Percentiles rank a stretch among this genome's conserved stretches.
These are phyloP conservation scores for Saururus chinensis DNA, from an alignment of 164 flowering plant species.

Conservation along the genomic window DNA sequence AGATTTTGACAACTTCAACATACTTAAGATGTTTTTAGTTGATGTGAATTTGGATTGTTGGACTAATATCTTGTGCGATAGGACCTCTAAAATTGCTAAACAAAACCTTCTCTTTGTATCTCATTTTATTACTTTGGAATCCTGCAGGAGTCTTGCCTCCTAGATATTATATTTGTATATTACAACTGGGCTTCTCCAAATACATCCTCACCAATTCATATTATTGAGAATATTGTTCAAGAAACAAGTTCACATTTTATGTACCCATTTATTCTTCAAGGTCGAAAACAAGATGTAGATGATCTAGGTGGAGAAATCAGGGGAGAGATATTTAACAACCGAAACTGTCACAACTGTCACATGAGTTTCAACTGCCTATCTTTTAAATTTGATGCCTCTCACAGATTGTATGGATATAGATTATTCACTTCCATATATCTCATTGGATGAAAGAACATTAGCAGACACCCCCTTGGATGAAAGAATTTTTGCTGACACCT, in stretches of 20 bases:
- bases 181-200: no score
- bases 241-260: slow-evolving; percentile 8
- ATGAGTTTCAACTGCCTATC: slow-evolving; percentile 15
- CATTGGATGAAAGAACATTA: no score
- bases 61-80: no score
- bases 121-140: neutral
- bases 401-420: slow-evolving; percentile 26
- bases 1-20: slow-evolving; percentile 69
- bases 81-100: no score
- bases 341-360: slow-evolving; percentile 16
- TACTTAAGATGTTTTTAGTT: no score
- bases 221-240: slow-evolving; percentile 30
- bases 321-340: slow-evolving; percentile 8
- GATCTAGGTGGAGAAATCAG: slow-evolving; percentile 8
- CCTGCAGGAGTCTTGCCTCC: slow-evolving; percentile 85
- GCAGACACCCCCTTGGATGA: slow-evolving; percentile 14
- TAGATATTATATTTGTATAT: slow-evolving; percentile 50
- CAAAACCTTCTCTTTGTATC: neutral
- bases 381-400: slow-evolving; percentile 41
- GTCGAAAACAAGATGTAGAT: slow-evolving; percentile 8
- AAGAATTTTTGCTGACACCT: neutral
- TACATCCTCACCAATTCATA: slow-evolving; percentile 46
- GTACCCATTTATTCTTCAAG: no score
- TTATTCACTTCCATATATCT: slow-evolving; percentile 12
- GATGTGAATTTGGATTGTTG: no score